Evolutionary conservation across 2,329 filamentous ascomycete genomes (phyloP).

Genomic region (Ophiocordyceps unilateralis): DNA sequence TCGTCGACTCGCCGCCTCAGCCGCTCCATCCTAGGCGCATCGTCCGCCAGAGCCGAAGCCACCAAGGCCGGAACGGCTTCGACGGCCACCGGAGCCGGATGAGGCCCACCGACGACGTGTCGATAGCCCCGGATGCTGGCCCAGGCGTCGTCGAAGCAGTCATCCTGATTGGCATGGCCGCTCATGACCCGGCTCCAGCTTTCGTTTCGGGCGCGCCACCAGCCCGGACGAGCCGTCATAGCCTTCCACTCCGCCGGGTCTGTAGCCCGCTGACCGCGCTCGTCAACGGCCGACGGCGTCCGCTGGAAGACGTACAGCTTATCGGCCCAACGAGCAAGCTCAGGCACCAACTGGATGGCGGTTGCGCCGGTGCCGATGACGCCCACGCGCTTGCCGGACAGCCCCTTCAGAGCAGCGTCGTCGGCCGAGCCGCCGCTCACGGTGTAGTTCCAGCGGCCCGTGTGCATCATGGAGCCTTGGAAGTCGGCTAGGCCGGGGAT

Average conservation of each 20-base stretch:
- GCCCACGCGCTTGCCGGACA: slow-evolving; percentile 28
- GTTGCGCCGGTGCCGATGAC: slow-evolving; percentile 34
- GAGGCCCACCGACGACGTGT: slow-evolving; percentile 15
- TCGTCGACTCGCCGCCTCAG: slow-evolving; percentile 29
- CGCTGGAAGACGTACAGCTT: slow-evolving; percentile 39
- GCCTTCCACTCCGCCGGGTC: slow-evolving; percentile 22
- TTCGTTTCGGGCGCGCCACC: slow-evolving; percentile 25
- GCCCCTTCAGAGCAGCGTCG: slow-evolving; percentile 22
- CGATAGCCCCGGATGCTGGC: slow-evolving; percentile 14
- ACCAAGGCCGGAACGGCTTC: slow-evolving; percentile 8
- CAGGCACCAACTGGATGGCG: slow-evolving; percentile 25
- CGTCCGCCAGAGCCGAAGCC: slow-evolving; percentile 21
- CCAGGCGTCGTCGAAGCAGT: slow-evolving; percentile 35
- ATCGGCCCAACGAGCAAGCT: slow-evolving; percentile 27
- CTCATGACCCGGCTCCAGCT: slow-evolving; percentile 7
- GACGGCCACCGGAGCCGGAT: slow-evolving; percentile 5
- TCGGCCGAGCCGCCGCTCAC: slow-evolving; percentile 22
- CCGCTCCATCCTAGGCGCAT: slow-evolving; percentile 22
- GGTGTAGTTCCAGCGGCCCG: slow-evolving; percentile 26
- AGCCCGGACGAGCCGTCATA: slow-evolving; percentile 21
- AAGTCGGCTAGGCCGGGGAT: slow-evolving; percentile 24
- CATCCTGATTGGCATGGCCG: slow-evolving; percentile 21
- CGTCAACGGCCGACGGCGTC: slow-evolving; percentile 27
- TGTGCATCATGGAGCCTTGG: slow-evolving; percentile 25
- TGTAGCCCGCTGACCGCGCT: slow-evolving; percentile 20